phyloP scores from a whole-genome alignment of 192 early-diverging fungal genomes.

The Podila epicladia region DNA sequence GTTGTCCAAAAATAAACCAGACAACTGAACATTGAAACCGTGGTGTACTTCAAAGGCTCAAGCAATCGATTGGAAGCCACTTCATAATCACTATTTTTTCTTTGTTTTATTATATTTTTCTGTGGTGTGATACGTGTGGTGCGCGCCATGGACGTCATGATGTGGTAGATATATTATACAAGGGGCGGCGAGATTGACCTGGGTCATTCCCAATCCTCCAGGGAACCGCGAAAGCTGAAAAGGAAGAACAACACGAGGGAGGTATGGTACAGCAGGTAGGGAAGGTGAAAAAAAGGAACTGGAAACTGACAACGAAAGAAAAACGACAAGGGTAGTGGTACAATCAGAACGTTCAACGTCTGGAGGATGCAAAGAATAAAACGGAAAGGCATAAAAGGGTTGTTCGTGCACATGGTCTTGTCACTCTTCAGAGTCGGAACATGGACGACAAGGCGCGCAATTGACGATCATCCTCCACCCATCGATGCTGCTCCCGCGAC shows the following conservation, averaged over 20 bases:
- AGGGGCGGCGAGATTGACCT: neutral
- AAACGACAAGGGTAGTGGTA: conserved; percentile 9
- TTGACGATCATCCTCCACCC: conserved; percentile 51
- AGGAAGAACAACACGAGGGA: neutral
- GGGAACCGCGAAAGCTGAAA: neutral
- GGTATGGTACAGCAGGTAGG: neutral
- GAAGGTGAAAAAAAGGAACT: conserved; percentile 8
- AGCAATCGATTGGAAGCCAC: too few relatives aligned
- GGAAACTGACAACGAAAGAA: conserved; percentile 7
- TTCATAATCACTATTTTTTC: too few relatives aligned
- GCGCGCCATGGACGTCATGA: too few relatives aligned
- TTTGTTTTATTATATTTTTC: too few relatives aligned
- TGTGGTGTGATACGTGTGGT: too few relatives aligned
- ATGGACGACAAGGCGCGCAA: conserved; percentile 49
- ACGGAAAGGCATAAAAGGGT: neutral
- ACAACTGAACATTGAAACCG: too few relatives aligned
- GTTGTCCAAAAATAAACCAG: too few relatives aligned
- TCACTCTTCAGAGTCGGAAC: conserved; percentile 31
- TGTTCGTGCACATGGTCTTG: neutral
- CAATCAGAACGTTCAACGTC: conserved; percentile 2
- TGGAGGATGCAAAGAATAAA: neutral
- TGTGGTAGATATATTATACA: too few relatives aligned
- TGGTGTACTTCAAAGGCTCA: too few relatives aligned
- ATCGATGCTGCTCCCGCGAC: conserved; percentile 36
- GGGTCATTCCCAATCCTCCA: neutral